Evolutionary conservation across 805 yeast species (phyloP), one percentile per base, ranked within the genome.

Genomic region (Hanseniaspora valbyensis): DNA sequence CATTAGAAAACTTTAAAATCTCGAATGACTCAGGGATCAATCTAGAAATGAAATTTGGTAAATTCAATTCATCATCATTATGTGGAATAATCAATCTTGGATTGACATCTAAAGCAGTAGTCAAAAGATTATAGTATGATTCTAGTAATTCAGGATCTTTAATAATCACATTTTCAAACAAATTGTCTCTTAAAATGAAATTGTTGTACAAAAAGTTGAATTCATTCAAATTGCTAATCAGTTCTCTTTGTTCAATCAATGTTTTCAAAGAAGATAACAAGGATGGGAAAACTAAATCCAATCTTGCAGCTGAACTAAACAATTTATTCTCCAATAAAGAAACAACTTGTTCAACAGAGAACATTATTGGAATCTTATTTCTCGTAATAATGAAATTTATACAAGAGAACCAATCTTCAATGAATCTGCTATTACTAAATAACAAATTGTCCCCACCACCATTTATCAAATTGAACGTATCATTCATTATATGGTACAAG

Each of bases 131-230:
- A 14, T 80, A 62, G 10, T 76, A 64, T 1, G 74, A 59, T 56
- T 78, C 80, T 14, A 76, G 57, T 34, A 78, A 57, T 58, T 83
- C 89, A 0, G 84, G 80, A 59, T 83, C 89, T 2, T 61, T 55
- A 4, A 65, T 63, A 6, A 80, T 64, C 1, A 66, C 44, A 1
- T 56, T 58, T 9, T 69, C 54, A 42, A 63, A 55, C 37, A 65
- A 66, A 2, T 61, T 56, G 2, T 70, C 53, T 48, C 77, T 72
- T 2, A 74, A 60, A 22, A 61, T 56, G 10, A 65, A 55, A 5
- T 77, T 56, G 12, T 76, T 58, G 6, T 60, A 63, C 26, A 64
- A 66, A 28, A 75, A 61, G 8, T 60, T 58, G 1, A 61, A 63
- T 0, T 65, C 58, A 4, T 63, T 54, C 9, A 75, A 53, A 0